Base-by-base conservation (phyloP, 306 rosid species). In the Bauhinia variegata region DNA sequence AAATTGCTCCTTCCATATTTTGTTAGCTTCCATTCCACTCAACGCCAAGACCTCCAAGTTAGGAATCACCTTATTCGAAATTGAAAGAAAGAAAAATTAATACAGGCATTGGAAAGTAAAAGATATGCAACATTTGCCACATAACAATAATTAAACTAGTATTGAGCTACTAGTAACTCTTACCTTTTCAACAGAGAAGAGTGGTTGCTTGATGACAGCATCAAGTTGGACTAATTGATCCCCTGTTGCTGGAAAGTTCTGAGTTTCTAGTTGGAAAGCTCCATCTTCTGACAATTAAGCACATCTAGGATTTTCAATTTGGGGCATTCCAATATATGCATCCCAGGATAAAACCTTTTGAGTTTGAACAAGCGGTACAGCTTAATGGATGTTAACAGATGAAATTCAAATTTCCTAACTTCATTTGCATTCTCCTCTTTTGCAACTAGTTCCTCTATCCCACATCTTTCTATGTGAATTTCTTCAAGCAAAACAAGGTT, bases 261-360 rank as follows among this genome's bases (percentile, higher is more conserved):
- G 6, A 30, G 11, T 1, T 15, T 31, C 36, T 15, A 3, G 12
- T 0, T 17, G 43, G 4, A 41, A 5, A 38, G 41, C 18, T 60
- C 4, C 37, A 37, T 46, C 6, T 60, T 31, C 3, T 44, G 12
- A 61, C 63, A 52, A 0, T 1, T 0, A 1, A 0, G 0, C 9
- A 48, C 37, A 9, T 8, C 5, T 1, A 62, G 0, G 0, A 6
- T 0, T 15, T 41, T 53, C 11, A 74, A 33, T 7, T 30, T 11
- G 28, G 77, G 80, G 42, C 76, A 79, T 8, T 59, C 52, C 6
- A 36, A 51, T 11, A 33, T 60, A 34, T 57, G 52, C 11, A 28
- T 33, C 17, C 62, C 61, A 0, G 46, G 62, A 36, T 15, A 70
- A 32, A 79, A 64, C 28, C 48, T 52, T 32, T 36, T 63, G 1